These are phyloP conservation scores for Chiua virens DNA, from an alignment of 768 basidiomycete genomes.

Conservation along the genomic window DNA sequence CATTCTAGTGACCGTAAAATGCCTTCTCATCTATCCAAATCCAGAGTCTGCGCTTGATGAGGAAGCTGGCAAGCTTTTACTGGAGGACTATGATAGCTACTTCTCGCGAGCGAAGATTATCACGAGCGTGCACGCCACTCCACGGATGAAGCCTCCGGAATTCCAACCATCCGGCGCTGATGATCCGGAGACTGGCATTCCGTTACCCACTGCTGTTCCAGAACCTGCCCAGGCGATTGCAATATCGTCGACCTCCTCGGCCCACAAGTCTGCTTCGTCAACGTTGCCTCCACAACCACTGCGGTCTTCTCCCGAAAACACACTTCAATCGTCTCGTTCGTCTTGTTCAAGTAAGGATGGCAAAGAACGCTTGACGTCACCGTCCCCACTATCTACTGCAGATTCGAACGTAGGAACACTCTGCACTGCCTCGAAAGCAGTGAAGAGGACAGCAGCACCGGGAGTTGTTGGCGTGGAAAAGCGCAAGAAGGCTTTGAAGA, in stretches of 20 bases:
- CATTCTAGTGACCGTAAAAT: constrained; percentile 91
- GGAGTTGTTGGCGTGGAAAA: constrained; percentile 67
- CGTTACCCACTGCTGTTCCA: constrained; percentile 21
- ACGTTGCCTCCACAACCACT: constrained; percentile 39
- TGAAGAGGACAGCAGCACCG: constrained; percentile 63
- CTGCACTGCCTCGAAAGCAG: constrained; percentile 51
- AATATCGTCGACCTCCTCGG: constrained; percentile 40
- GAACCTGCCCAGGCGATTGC: constrained; percentile 34
- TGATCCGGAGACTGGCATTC: constrained; percentile 19
- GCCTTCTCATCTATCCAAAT: constrained; percentile 94
- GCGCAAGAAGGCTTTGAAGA: constrained; percentile 85
- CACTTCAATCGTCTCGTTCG: constrained; percentile 40
- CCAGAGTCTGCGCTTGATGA: constrained; percentile 96
- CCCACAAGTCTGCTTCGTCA: constrained; percentile 44
- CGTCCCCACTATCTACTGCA: constrained; percentile 68
- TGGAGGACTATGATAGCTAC: constrained; percentile 89
- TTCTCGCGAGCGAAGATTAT: constrained; percentile 85
- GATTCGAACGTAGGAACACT: constrained; percentile 62
- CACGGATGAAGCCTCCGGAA: constrained; percentile 69
- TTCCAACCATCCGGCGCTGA: constrained; percentile 51
- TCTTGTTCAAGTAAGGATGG: constrained; percentile 30
- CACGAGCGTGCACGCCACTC: constrained; percentile 89
- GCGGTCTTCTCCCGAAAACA: constrained; percentile 38
- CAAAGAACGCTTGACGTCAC: constrained; percentile 67
- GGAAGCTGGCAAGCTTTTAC: constrained; percentile 88